Evolutionary conservation across 73 alveolate species (phyloP), one percentile per base, ranked within the genome.

Genomic region (Uronychia setigera): DNA sequence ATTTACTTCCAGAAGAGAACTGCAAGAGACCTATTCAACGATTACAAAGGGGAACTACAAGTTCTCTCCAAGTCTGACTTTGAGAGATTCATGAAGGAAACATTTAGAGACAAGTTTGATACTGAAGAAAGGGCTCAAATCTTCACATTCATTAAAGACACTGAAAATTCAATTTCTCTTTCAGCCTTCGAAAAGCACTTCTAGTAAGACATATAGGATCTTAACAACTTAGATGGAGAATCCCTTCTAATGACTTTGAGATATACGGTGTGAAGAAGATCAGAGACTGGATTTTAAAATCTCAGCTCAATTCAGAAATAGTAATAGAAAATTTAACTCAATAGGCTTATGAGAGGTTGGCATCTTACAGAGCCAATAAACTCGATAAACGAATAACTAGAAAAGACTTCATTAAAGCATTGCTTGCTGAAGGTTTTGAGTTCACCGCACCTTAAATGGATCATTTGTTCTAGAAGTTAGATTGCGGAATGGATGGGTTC

Each of bases 231-330:
- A 46, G 67, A 19, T 46, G 67, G 67, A 25, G 59, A 25, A 13
- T 76, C 46, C 81, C 81, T 25, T 32, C 46, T 9, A 29, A 26
- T 26, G 81, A 76, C 31, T 76, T 28, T 28, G 59, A 26, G n/a
- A 76, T 26, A 9, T 35, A 28, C n/a, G 81, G 59, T 76, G 59
- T 90, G 33, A 80, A 82, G 59, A 35, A 26, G 32, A 85, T 90
- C 0, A 79, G 95, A 79, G 92, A 90, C 34, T 90, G 95, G 95
- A 90, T 90, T 91, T 78, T 79, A 80, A 82, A 85, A 79, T 75
- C 67, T 76, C 79, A 86, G n/a, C 67, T 74, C 35, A 84, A 86
- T 31, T 90, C 95, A 26, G 95, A 90, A 5, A 46, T 46, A 11
- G 67, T 46, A 46, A 46, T 5, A 5, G 67, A 46, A 11, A 11